Conservation (phyloP, 768 basidiomycete species). For the Tricholoma flavovirens region DNA sequence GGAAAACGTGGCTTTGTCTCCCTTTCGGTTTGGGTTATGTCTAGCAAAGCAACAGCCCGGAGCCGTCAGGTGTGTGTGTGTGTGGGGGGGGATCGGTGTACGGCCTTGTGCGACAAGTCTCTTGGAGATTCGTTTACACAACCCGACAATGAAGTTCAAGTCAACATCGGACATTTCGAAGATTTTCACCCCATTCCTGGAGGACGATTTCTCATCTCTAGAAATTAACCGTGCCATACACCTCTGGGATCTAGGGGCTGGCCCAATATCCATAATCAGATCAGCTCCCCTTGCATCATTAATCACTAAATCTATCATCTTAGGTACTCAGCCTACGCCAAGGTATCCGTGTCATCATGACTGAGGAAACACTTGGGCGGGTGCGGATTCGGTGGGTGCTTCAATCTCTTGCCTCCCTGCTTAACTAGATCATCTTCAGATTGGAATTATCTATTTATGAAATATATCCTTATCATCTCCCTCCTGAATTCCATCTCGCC, state of each 20-base stretch:
- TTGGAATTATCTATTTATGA: background rate
- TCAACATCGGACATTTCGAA: background rate
- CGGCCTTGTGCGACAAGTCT: background rate
- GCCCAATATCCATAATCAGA: background rate
- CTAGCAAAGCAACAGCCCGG: background rate
- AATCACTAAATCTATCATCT: background rate
- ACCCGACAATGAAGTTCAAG: background rate
- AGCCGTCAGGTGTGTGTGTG: no score
- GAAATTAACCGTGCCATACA: background rate
- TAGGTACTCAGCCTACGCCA: background rate
- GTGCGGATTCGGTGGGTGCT: no score
- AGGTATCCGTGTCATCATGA: background rate
- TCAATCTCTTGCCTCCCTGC: no score
- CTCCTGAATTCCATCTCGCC: no score
- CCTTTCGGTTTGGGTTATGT: background rate
- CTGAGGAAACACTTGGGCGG: background rate
- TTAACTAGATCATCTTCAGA: background rate
- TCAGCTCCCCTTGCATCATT: background rate
- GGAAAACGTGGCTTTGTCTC: background rate
- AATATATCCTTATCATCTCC: no score
- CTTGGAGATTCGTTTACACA: background rate
- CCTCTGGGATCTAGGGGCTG: background rate
- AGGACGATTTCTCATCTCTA: background rate
- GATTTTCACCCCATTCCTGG: background rate
- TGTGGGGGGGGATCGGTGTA: no score